Evolutionary conservation across 1,139 yeast species (phyloP).

Genomic region (Candida labiduridarum): DNA sequence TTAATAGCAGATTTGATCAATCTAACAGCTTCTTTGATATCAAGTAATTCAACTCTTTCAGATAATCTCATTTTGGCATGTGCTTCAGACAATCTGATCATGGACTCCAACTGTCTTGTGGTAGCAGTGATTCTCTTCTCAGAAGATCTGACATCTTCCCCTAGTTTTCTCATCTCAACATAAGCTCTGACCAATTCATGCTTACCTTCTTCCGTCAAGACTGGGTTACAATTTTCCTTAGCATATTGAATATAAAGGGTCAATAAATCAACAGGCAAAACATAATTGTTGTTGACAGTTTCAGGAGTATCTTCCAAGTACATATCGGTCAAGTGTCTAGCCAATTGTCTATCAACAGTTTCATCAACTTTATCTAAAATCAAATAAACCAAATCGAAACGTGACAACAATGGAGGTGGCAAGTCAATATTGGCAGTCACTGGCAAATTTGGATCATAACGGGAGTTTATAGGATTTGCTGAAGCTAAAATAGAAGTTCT

Average conservation of each 20-base stretch:
- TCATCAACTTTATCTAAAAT: conserved; percentile 93
- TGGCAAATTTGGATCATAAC: conserved; percentile 90
- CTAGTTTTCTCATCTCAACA: conserved; percentile 91
- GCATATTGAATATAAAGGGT: conserved; percentile 92
- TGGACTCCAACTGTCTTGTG: conserved; percentile 92
- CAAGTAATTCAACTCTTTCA: conserved; percentile 66
- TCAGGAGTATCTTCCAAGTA: conserved; percentile 87
- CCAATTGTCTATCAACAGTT: conserved; percentile 78
- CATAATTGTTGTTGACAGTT: conserved; percentile 64
- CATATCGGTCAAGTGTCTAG: conserved; percentile 88
- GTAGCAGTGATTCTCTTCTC: conserved; percentile 97
- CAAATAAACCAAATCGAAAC: conserved; percentile 92
- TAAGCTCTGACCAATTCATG: conserved; percentile 85
- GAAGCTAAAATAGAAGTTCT: conserved; percentile 94
- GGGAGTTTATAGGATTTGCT: conserved; percentile 96
- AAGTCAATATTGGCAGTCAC: conserved; percentile 94
- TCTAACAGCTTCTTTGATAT: conserved; percentile 94
- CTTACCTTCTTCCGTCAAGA: conserved; percentile 77
- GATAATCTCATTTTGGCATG: conserved; percentile 95
- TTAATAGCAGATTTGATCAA: conserved; percentile 91
- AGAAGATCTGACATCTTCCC: conserved; percentile 84
- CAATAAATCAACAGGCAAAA: conserved; percentile 83
- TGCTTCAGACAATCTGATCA: conserved; percentile 94
- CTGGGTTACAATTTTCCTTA: conserved; percentile 78
- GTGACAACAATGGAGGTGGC: conserved; percentile 92